A percentile compares a stretch with the other conserved stretches of the same genome.
phyloP scores from a whole-genome alignment of 768 basidiomycete genomes.

The Hebeloma cylindrosporum region DNA sequence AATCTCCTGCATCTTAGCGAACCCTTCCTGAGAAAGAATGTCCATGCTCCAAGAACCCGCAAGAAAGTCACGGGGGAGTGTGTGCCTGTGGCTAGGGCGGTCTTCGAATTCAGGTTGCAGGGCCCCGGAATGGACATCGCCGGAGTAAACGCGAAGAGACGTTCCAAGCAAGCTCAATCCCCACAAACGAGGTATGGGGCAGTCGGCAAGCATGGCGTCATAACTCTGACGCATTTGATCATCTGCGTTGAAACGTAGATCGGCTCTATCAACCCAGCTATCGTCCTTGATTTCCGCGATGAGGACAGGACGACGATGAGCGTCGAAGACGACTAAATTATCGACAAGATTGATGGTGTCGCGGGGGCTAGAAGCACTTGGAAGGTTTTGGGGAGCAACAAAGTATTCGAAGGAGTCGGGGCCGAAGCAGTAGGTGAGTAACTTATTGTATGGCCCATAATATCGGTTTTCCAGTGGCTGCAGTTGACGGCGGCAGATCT shows the following conservation, averaged over 20 bases:
- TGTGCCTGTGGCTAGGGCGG: constrained; percentile 18
- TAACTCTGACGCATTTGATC: constrained; percentile 25
- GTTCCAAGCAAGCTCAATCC: constrained; percentile 35
- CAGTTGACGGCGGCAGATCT: constrained; percentile 22
- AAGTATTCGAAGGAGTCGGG: constrained; percentile 15
- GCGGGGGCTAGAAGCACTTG: constrained; percentile 25
- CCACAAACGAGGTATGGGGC: constrained; percentile 29
- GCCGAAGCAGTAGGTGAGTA: constrained; percentile 36
- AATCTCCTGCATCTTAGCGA: constrained; percentile 34
- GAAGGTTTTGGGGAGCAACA: constrained; percentile 31
- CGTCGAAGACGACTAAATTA: no score
- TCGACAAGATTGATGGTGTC: constrained; percentile 28
- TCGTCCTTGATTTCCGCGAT: constrained; percentile 34
- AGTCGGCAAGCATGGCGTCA: constrained; percentile 27
- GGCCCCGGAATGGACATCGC: constrained; percentile 23
- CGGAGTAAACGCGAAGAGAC: constrained; percentile 37
- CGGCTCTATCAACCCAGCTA: constrained; percentile 18
- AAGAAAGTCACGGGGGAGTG: constrained; percentile 24
- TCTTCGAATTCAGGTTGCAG: constrained; percentile 23
- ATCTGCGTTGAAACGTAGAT: background rate
- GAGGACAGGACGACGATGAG: no score
- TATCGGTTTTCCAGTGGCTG: constrained; percentile 30
- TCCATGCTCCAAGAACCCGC: constrained; percentile 32
- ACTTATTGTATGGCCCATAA: constrained; percentile 39
- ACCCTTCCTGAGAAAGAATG: constrained; percentile 33